Evolutionary conservation across 164 flowering plant genomes (phyloP), one percentile per base, ranked within the genome.

Genomic region (Piper longum): DNA sequence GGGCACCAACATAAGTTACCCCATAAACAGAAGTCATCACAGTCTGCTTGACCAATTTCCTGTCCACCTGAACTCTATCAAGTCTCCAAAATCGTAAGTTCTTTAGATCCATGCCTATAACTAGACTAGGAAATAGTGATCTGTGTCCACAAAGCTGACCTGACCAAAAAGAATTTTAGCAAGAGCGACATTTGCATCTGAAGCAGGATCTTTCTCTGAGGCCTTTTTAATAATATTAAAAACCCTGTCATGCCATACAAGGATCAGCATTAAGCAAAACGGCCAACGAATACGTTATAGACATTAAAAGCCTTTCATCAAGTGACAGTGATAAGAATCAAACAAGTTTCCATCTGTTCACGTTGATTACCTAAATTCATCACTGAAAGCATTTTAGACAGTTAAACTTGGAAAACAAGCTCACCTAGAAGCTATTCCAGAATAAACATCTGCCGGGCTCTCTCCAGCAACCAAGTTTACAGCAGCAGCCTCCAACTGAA

Each of bases 1-100:
- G 88, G n/a, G 98, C 98, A 43, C 98, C 98, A 70, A 93, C 72
- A 76, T 76, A 89, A 36, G 98, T 93, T 68, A 93, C 98, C 63
- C 98, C 98, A 73, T 93, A 93, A 17, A 93, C 98, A 64, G 98
- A 93, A 65, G 98, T 93, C 98, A 93, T 93, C 71, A 93, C 98
- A 16, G 98, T 93, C 76, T 93, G 98, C 71, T 93, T 93, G 65
- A 93, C 97, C 73, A 93, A 78, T 69, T 86, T 93, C 60, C 98
- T 72, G 69, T 93, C 96, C 65, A 93, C 96, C 98, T 93, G 89
- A 78, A 70, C 73, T 62, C 64, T 70, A 64, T 64, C 66, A 77
- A 61, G 66, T 62, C 9, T 19, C 44, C 66, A 70, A 63, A 56
- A 43, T 55, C 71, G 66, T 70, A 62, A 77, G 68, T 70, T 54